These are phyloP conservation scores for Citrus maxima DNA, from an alignment of 345 rosid species.

Conservation along the genomic window DNA sequence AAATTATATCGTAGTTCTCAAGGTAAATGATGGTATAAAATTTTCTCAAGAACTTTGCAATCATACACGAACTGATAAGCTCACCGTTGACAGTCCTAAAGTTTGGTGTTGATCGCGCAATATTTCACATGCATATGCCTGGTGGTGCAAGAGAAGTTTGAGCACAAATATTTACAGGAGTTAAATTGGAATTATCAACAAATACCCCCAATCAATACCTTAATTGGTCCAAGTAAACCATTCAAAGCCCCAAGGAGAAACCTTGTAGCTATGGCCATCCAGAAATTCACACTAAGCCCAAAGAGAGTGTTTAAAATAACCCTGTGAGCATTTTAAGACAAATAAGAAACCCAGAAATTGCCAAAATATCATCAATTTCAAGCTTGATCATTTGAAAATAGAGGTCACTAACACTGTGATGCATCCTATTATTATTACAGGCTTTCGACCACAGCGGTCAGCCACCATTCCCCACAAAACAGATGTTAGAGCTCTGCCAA, in stretches of 20 bases:
- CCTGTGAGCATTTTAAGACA: constrained; percentile 34
- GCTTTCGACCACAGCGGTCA: constrained; percentile 90
- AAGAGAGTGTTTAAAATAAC: constrained; percentile 76
- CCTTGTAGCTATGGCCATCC: constrained; percentile 84
- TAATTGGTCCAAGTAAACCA: too few relatives aligned
- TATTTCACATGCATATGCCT: too few relatives aligned
- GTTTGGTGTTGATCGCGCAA: too few relatives aligned
- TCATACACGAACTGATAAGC: constrained; percentile 10
- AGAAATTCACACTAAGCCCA: constrained; percentile 76
- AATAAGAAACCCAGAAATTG: not conserved
- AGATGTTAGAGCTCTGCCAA: constrained; percentile 86
- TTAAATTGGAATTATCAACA: too few relatives aligned
- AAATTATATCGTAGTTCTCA: not conserved
- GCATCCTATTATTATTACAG: constrained; percentile 68
- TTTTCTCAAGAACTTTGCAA: not conserved
- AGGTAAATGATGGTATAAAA: not conserved
- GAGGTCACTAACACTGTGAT: constrained; percentile 58
- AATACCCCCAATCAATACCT: too few relatives aligned
- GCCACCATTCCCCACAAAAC: constrained; percentile 78
- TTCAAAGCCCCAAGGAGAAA: not conserved
- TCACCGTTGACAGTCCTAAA: constrained; percentile 74
- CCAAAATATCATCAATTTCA: not conserved
- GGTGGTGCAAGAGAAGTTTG: too few relatives aligned
- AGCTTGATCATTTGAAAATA: not conserved
- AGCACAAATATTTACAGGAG: too few relatives aligned